Percentiles rank a stretch among this genome's conserved stretches.
These are phyloP conservation scores for Coprinopsis sp. DNA, from an alignment of 768 basidiomycete species.

Conservation along the genomic window DNA sequence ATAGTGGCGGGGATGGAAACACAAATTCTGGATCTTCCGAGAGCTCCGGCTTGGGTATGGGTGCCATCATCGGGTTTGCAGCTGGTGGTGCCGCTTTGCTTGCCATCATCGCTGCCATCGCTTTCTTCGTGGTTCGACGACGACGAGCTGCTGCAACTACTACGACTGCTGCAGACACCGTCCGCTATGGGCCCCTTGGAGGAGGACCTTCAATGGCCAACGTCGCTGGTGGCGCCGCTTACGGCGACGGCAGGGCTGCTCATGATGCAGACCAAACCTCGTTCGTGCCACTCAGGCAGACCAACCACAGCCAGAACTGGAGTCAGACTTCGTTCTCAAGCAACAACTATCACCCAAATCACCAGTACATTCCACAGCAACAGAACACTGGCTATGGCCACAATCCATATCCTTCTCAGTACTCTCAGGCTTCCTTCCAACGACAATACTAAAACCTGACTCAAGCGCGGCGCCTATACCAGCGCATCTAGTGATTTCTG, in stretches of 20 bases:
- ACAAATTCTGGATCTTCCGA: no score
- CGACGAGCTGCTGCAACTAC: conserved; percentile 3
- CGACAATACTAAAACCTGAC: no score
- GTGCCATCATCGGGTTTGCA: conserved; percentile 6
- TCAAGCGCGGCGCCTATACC: no score
- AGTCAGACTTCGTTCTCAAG: conserved; percentile 43
- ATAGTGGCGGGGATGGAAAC: conserved; percentile 10
- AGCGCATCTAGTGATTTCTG: no score
- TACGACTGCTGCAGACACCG: neutral
- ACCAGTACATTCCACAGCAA: no score
- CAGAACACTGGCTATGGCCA: no score
- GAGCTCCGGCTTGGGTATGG: neutral
- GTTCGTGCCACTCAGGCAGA: conserved; percentile 65
- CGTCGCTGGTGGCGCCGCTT: conserved; percentile 23
- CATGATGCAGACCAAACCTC: conserved; percentile 60
- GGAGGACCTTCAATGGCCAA: conserved; percentile 14
- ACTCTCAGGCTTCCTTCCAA: no score
- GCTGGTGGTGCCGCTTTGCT: conserved; percentile 10
- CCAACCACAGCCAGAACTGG: conserved; percentile 54
- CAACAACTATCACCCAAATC: neutral
- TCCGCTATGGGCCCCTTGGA: neutral
- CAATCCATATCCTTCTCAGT: no score
- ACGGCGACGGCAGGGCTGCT: conserved; percentile 15
- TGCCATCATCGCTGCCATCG: conserved; percentile 5
- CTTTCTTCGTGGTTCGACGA: conserved; percentile 9